A percentile compares a stretch with the other conserved stretches of the same genome.
Evolutionary conservation across 495 filamentous ascomycete species (phyloP).

Genomic region (Chaetomium cochliodes): DNA sequence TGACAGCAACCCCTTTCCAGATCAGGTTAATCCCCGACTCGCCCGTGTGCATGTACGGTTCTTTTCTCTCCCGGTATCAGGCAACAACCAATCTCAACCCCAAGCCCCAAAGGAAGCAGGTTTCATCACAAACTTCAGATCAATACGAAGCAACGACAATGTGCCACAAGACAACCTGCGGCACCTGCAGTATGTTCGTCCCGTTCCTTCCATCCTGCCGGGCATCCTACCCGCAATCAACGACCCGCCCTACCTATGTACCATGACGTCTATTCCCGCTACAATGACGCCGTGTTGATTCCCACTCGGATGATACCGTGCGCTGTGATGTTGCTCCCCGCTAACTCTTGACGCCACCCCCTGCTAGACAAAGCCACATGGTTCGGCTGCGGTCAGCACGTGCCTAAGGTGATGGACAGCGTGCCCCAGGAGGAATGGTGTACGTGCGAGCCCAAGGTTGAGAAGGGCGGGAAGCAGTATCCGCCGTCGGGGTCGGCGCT

Average conservation of each 20-base stretch:
- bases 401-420: slow-evolving; percentile 63
- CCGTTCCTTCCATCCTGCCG: no score
- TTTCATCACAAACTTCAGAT: no score
- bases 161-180: slow-evolving; percentile 24
- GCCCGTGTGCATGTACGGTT: no score
- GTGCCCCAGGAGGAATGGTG: slow-evolving; percentile 62
- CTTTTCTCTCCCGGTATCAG: no score
- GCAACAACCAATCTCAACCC: no score
- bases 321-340: background rate
- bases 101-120: no score
- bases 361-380: slow-evolving; percentile 62
- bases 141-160: slow-evolving; percentile 3
- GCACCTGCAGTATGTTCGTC: slow-evolving; percentile 18
- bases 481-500: slow-evolving; percentile 49
- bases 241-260: background rate
- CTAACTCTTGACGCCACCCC: background rate
- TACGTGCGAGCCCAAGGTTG: slow-evolving; percentile 60
- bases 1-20: no score
- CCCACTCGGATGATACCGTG: no score
- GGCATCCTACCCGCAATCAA: background rate
- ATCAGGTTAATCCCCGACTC: no score
- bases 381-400: slow-evolving; percentile 69
- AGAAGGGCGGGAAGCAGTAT: slow-evolving; percentile 59
- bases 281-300: no score
- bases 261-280: background rate